phyloP scores from a whole-genome alignment of 805 yeast species.

The Candida germanica region DNA sequence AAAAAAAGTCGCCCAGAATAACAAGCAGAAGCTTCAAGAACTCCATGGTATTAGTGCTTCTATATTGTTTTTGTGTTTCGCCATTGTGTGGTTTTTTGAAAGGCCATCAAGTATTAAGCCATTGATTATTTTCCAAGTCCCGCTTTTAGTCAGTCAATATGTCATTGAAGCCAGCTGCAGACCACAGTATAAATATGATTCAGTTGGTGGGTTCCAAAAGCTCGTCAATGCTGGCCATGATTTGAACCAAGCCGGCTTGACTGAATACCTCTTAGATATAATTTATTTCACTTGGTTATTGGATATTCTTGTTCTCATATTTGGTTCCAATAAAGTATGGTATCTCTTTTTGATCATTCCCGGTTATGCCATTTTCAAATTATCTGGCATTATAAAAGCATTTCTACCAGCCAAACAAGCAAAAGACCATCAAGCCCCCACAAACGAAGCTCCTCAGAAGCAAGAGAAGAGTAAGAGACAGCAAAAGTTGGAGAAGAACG shows the following conservation, averaged over 20 bases:
- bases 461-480: constrained; percentile 15
- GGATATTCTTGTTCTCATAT: constrained; percentile 48
- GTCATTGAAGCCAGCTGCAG: constrained; percentile 59
- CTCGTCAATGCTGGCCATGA: constrained; percentile 59
- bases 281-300: constrained; percentile 62
- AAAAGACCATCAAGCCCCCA: constrained; percentile 1
- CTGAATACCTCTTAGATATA: constrained; percentile 70
- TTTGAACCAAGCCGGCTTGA: constrained; percentile 58
- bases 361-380: constrained; percentile 47
- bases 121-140: constrained; percentile 32
- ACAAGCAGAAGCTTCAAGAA: constrained; percentile 36
- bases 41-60: constrained; percentile 28
- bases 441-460: neutral
- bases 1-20: constrained; percentile 49
- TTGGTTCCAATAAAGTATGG: constrained; percentile 65
- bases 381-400: constrained; percentile 33
- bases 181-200: constrained; percentile 41
- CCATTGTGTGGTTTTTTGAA: constrained; percentile 32
- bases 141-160: constrained; percentile 45
- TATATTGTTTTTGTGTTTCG: constrained; percentile 31
- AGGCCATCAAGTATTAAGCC: constrained; percentile 48
- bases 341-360: constrained; percentile 51
- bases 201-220: constrained; percentile 29
- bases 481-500: constrained; percentile 18
- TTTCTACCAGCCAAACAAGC: constrained; percentile 4